phyloP scores from a whole-genome alignment of 2,329 filamentous ascomycete genomes.

The Hawksworthiomyces lignivorus region DNA sequence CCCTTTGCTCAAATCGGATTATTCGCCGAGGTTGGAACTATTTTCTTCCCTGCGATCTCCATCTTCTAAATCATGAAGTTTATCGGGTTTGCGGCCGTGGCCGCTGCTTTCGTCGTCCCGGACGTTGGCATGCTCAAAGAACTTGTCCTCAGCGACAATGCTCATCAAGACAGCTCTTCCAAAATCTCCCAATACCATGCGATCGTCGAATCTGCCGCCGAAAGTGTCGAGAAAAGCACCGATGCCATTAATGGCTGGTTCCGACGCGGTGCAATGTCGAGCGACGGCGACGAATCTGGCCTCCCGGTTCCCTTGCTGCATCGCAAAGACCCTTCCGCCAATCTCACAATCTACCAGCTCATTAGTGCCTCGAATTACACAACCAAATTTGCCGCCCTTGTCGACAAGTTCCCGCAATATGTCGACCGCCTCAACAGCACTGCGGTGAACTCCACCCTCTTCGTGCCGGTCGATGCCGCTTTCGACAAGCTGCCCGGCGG shows the following conservation, averaged over 20 bases:
- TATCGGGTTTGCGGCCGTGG: slow-evolving; percentile 15
- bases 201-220: slow-evolving; percentile 10
- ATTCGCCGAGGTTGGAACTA: too few species aligned
- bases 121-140: slow-evolving; percentile 13
- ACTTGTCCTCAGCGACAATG: slow-evolving; percentile 14
- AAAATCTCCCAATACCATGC: neutral
- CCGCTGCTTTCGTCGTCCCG: slow-evolving; percentile 18
- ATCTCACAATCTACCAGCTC: slow-evolving; percentile 71
- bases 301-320: too few species aligned
- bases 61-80: slow-evolving; percentile 16
- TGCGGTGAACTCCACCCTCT: slow-evolving; percentile 67
- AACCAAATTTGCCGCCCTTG: slow-evolving; percentile 65
- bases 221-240: slow-evolving; percentile 11
- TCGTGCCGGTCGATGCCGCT: slow-evolving; percentile 69
- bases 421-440: slow-evolving; percentile 69
- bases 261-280: too few species aligned
- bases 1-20: too few species aligned
- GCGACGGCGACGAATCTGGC: too few species aligned
- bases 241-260: slow-evolving; percentile 12
- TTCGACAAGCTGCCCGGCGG: slow-evolving; percentile 49
- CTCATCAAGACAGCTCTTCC: neutral
- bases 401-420: slow-evolving; percentile 65
- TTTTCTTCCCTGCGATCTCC: neutral
- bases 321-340: slow-evolving; percentile 33
- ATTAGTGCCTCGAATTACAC: slow-evolving; percentile 71